Conservation (phyloP, 768 basidiomycete genomes). For the Candolleomyces efflorescens region DNA sequence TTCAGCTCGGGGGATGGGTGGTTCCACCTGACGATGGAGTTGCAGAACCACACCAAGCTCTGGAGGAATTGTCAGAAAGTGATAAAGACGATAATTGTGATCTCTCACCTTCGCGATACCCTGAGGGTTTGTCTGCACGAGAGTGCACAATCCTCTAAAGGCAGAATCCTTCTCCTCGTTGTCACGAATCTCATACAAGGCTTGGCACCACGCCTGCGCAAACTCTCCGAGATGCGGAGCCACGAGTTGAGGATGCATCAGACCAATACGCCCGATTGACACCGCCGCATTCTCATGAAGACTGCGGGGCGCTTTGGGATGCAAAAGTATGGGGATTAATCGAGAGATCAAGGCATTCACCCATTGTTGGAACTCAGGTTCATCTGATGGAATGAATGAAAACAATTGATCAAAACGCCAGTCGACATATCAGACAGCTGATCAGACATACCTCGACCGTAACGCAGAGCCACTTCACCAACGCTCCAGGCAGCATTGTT, state of each 20-base stretch:
- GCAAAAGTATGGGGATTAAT: constrained; percentile 89
- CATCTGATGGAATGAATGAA: constrained; percentile 40
- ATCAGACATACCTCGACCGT: constrained; percentile 62
- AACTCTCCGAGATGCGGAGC: constrained; percentile 89
- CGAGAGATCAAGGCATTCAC: constrained; percentile 82
- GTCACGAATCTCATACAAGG: constrained; percentile 96
- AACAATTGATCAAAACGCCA: background rate
- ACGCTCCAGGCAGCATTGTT: constrained; percentile 99
- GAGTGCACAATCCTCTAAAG: constrained; percentile 94
- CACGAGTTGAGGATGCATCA: constrained; percentile 86
- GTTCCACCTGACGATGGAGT: constrained; percentile 94
- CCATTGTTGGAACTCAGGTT: constrained; percentile 88
- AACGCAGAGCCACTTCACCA: constrained; percentile 93
- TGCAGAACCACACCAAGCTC: constrained; percentile 97
- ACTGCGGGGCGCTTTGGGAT: constrained; percentile 89
- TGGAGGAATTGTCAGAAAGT: constrained; percentile 25
- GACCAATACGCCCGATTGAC: constrained; percentile 92
- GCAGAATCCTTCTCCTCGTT: constrained; percentile 99
- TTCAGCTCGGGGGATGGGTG: constrained; percentile 89
- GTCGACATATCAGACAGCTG: background rate
- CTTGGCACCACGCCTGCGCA: constrained; percentile 95
- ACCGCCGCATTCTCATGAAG: constrained; percentile 98
- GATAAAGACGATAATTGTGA: background rate
- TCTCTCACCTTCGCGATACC: constrained; percentile 83
- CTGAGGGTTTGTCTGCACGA: constrained; percentile 90